Evolutionary conservation across 192 early-diverging fungal species (phyloP).

Genomic region (Bifiguratus adelaidae): DNA sequence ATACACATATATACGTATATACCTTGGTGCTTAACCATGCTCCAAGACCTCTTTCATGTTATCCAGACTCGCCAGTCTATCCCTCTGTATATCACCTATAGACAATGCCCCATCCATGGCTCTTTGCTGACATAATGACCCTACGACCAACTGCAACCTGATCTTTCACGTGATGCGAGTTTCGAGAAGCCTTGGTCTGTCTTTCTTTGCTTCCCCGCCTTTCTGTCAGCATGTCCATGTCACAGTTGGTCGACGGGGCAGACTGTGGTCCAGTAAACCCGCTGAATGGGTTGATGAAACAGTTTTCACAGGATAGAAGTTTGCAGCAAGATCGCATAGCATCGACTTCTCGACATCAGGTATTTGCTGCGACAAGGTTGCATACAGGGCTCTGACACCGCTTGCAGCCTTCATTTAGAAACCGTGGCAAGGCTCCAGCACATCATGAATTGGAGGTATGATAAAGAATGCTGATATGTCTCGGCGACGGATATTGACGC

Average conservation of each 20-base stretch:
- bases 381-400: neutral
- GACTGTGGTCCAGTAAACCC: constrained; percentile 74
- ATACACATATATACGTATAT: too few species aligned
- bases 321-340: constrained; percentile 61
- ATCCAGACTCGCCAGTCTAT: too few species aligned
- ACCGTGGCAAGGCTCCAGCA: neutral
- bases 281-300: constrained; percentile 68
- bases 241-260: constrained; percentile 50
- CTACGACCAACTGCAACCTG: too few species aligned
- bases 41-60: too few species aligned
- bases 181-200: too few species aligned
- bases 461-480: constrained; percentile 25
- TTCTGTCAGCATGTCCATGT: constrained; percentile 37
- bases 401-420: neutral
- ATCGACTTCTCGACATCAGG: too few species aligned
- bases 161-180: too few species aligned
- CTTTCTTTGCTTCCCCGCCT: too few species aligned
- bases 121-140: too few species aligned
- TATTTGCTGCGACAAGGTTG: neutral
- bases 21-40: too few species aligned
- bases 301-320: constrained; percentile 64
- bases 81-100: too few species aligned
- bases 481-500: neutral
- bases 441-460: constrained; percentile 1
- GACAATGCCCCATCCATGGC: too few species aligned